Conservation (phyloP, 208 protist genomes). For the Trypanosoma brucei region DNA sequence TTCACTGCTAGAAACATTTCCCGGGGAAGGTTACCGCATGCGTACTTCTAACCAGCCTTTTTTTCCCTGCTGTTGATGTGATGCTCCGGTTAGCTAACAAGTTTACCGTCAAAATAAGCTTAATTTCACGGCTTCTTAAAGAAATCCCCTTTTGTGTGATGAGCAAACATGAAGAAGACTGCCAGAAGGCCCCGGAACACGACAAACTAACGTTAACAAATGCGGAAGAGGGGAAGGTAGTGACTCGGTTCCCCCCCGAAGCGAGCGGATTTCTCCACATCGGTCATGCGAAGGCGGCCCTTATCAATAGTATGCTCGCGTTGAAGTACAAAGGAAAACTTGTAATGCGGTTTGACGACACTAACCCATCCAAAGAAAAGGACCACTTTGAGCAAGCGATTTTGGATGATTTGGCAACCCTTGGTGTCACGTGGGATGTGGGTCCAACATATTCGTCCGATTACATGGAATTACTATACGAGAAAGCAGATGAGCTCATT, state of each 20-base stretch:
- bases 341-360: constrained; percentile 99
- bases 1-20: no score
- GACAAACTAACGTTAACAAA: constrained; percentile 78
- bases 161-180: neutral
- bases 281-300: constrained; percentile 97
- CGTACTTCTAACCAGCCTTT: no score
- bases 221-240: constrained; percentile 88
- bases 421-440: constrained; percentile 89
- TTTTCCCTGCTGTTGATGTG: no score
- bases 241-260: constrained; percentile 97
- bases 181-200: constrained; percentile 25
- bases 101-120: neutral
- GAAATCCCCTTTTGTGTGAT: constrained; percentile 45
- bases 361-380: constrained; percentile 98
- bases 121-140: constrained; percentile 49
- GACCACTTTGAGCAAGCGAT: constrained; percentile 96
- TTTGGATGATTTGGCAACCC: constrained; percentile 88
- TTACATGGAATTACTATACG: constrained; percentile 94
- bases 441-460: constrained; percentile 95
- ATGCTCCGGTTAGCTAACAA: neutral
- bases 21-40: no score
- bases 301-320: constrained; percentile 97
- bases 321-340: constrained; percentile 96
- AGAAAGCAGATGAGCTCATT: constrained; percentile 91
- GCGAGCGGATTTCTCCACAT: constrained; percentile 97